Conservation (phyloP, 2,329 filamentous ascomycete species). For the Colletotrichum scovillei region DNA sequence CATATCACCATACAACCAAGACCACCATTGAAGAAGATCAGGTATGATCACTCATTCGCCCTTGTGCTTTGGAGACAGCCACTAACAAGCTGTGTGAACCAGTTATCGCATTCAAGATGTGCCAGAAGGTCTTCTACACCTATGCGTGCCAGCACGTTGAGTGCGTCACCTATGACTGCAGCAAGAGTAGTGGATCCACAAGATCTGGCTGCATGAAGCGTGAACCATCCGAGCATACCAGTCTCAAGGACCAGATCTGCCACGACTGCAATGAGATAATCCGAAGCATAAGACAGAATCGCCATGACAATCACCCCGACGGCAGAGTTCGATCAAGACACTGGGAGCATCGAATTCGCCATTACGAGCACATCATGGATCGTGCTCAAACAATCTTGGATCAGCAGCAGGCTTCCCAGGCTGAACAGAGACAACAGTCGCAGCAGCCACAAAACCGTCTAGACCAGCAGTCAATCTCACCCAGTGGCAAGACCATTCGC, state of each 20-base stretch:
- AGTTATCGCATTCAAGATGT: constrained; percentile 15
- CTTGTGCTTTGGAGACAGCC: not conserved
- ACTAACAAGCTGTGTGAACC: constrained; percentile 34
- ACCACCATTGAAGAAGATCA: not conserved
- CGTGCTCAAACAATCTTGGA: not conserved
- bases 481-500: constrained; percentile 16
- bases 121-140: constrained; percentile 35
- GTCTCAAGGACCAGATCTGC: constrained; percentile 32
- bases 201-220: not conserved
- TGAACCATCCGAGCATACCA: constrained; percentile 1
- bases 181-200: not conserved
- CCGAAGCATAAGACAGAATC: not conserved
- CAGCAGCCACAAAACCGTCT: constrained; percentile 5
- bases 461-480: constrained; percentile 8
- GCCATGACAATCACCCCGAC: not conserved
- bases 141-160: constrained; percentile 36
- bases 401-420: not conserved
- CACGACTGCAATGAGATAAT: constrained; percentile 31
- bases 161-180: constrained; percentile 29
- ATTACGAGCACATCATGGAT: not conserved
- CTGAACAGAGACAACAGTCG: not conserved
- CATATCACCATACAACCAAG: not conserved
- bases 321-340: too few species aligned
- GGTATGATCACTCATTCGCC: not conserved
- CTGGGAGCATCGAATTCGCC: not conserved